Evolutionary conservation across 495 filamentous ascomycete genomes (phyloP).

Genomic region (Letharia columbiana): DNA sequence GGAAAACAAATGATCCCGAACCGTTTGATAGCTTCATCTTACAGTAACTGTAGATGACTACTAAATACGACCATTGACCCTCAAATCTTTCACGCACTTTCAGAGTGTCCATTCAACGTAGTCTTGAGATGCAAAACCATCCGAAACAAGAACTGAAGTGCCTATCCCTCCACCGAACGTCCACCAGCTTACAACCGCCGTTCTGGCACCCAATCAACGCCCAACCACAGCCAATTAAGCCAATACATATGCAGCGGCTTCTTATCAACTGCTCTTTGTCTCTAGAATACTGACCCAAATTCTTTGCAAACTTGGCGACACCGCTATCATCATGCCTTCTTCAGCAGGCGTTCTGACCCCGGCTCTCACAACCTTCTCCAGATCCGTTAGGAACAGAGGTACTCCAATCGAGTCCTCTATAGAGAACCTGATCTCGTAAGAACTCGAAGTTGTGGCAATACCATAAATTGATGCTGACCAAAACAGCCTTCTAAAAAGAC

Average conservation of each 20-base stretch:
- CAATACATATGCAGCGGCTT: background rate
- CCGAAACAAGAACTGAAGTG: background rate
- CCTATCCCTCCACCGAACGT: background rate
- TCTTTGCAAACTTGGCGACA: background rate
- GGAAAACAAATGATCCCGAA: slow-evolving; percentile 1
- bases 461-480: slow-evolving; percentile 1
- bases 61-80: background rate
- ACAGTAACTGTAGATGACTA: too few relatives aligned
- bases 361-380: slow-evolving; percentile 64
- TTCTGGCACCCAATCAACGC: background rate
- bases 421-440: slow-evolving; percentile 72
- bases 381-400: slow-evolving; percentile 52
- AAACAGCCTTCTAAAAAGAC: slow-evolving; percentile 71
- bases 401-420: slow-evolving; percentile 69
- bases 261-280: background rate
- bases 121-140: background rate
- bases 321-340: slow-evolving; percentile 45
- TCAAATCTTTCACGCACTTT: background rate
- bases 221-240: background rate
- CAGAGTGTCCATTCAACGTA: background rate
- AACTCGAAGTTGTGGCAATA: slow-evolving; percentile 2
- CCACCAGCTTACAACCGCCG: background rate
- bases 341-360: slow-evolving; percentile 49
- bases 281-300: background rate
- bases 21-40: background rate